phyloP scores from a whole-genome alignment of 495 filamentous ascomycete genomes.

The Glutinoglossum americanum region DNA sequence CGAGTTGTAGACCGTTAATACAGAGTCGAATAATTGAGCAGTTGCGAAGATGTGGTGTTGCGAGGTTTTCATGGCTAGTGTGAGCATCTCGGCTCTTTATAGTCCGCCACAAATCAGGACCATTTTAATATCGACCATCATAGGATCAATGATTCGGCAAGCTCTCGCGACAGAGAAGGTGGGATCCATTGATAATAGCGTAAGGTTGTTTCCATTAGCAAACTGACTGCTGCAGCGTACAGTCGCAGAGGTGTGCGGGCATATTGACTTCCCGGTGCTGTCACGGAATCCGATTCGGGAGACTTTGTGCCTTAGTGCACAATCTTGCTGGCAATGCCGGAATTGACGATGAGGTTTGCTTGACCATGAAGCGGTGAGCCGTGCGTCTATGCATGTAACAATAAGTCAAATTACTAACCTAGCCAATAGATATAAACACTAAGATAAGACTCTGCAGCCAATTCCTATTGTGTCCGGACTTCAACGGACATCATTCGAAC shows the following conservation, averaged over 20 bases:
- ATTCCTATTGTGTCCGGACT: background rate
- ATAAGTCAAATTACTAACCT: background rate
- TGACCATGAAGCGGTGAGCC: background rate
- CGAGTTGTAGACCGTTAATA: background rate
- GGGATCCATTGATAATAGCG: too few relatives aligned
- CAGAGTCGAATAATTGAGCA: background rate
- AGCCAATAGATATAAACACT: background rate
- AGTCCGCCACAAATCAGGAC: background rate
- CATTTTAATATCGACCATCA: background rate
- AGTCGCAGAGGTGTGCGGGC: background rate
- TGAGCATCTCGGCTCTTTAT: constrained; percentile 1
- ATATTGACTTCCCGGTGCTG: too few relatives aligned
- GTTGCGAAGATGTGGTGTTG: background rate
- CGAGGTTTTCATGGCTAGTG: background rate
- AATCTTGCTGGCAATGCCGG: background rate
- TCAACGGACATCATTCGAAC: background rate
- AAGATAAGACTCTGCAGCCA: background rate
- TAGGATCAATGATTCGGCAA: background rate
- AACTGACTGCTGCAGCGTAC: background rate
- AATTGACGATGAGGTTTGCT: background rate
- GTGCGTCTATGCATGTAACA: background rate
- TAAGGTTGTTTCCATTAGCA: too few relatives aligned
- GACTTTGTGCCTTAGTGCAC: background rate
- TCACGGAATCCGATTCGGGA: background rate
- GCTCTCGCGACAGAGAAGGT: background rate